phyloP scores from a whole-genome alignment of 2,329 filamentous ascomycete species.

The Aspergillus sp. region DNA sequence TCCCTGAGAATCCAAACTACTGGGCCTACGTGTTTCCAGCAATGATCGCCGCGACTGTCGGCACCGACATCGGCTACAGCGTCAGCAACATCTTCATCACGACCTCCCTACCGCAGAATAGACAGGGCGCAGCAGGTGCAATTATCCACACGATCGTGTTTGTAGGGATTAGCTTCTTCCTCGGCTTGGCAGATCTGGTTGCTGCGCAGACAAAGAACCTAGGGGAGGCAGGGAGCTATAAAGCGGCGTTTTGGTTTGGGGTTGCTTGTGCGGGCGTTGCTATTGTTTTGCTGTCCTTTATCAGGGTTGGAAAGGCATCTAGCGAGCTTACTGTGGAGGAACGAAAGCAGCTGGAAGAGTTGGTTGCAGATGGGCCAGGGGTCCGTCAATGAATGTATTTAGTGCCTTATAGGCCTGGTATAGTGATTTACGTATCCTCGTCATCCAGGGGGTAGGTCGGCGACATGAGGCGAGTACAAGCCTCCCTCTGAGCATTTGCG shows the following conservation, averaged over 20 bases:
- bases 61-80: constrained; percentile 9
- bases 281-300: not conserved
- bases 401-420: no score
- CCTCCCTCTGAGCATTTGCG: not conserved
- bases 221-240: constrained; percentile 6
- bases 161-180: constrained; percentile 11
- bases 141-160: constrained; percentile 11
- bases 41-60: constrained; percentile 7
- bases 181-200: constrained; percentile 6
- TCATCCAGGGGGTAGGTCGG: not conserved
- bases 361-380: not conserved
- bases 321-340: constrained; percentile 3
- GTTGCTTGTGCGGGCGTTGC: constrained; percentile 7
- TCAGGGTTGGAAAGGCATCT: not conserved
- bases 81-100: constrained; percentile 14
- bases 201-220: constrained; percentile 3
- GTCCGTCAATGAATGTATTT: no score
- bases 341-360: not conserved
- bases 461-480: not conserved
- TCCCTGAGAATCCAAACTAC: constrained; percentile 9
- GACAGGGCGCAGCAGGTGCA: constrained; percentile 8
- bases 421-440: no score
- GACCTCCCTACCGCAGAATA: constrained; percentile 1
- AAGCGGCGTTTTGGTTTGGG: constrained; percentile 14
- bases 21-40: constrained; percentile 11